phyloP scores from a whole-genome alignment of 2,329 filamentous ascomycete species.

The Pyrenophora teres region DNA sequence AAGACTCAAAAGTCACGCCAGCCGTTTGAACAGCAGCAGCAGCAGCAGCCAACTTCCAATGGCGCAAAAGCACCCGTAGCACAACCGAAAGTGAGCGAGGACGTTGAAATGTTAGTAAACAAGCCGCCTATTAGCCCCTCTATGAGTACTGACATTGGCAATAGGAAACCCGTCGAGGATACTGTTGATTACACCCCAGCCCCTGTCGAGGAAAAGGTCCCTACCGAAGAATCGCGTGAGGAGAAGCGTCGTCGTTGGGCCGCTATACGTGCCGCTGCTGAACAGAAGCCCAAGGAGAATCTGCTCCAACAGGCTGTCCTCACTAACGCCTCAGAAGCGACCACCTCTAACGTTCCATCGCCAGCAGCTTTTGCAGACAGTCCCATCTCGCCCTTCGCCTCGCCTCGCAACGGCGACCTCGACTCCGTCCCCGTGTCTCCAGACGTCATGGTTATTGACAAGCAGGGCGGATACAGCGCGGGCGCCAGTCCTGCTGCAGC shows the following conservation, averaged over 20 bases:
- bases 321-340: conserved; percentile 61
- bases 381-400: conserved; percentile 44
- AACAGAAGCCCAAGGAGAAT: conserved; percentile 59
- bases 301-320: conserved; percentile 75
- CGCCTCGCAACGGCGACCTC: conserved; percentile 46
- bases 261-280: conserved; percentile 40
- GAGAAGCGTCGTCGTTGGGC: conserved; percentile 43
- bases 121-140: not conserved
- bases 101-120: conserved; percentile 26
- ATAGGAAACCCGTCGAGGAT: conserved; percentile 23
- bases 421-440: conserved; percentile 47
- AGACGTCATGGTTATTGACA: conserved; percentile 48
- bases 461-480: conserved; percentile 49
- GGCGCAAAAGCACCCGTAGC: not conserved
- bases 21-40: conserved; percentile 11
- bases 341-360: conserved; percentile 58
- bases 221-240: conserved; percentile 39
- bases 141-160: conserved; percentile 11
- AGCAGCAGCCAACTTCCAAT: conserved; percentile 2
- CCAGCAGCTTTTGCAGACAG: conserved; percentile 36
- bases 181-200: conserved; percentile 26
- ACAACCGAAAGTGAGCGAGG: conserved; percentile 13
- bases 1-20: conserved; percentile 2
- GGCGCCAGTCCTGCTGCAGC: conserved; percentile 52
- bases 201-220: conserved; percentile 31